Evolutionary conservation across 2,329 filamentous ascomycete genomes (phyloP), one percentile per base, ranked within the genome.

Genomic region (Calonectria hongkongensis): DNA sequence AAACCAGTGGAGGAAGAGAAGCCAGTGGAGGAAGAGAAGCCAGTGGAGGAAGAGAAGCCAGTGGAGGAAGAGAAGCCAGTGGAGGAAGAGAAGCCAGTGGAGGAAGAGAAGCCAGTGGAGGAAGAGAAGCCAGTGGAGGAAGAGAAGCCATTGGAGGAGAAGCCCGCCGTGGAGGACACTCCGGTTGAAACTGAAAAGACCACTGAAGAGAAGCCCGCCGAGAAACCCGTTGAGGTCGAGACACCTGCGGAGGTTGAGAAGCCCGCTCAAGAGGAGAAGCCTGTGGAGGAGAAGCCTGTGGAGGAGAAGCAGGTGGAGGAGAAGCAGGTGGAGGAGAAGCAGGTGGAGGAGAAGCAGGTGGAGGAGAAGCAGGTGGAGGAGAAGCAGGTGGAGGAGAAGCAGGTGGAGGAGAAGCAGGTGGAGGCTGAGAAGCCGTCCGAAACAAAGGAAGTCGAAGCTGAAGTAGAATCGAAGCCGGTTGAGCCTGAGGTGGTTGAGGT

Each of bases 381-480:
- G n/a, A 21, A 25, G 45, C n/a, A 21, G 3, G 45, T 48, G 21
- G 45, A 48, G 4, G 45, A 3, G n/a, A 48, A 48, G n/a, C n/a
- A 4, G 2, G n/a, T 13, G 2, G n/a, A 25, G 3, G n/a, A 48
- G n/a, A 21, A 25, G 45, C n/a, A 21, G 3, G 45, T 48, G 21
- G 45, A 25, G 3, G 13, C 45, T 12, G 45, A 48, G 13, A 48
- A 48, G n/a, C n/a, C 21, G 1, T 10, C 25, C 13, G 47, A 70
- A 33, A 9, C 56, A 30, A 63, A 69, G 54, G 56, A 54, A 43
- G 45, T 21, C 9, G 66, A 51, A 41, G 18, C 43, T 10, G 28
- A 68, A 13, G 33, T 36, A 36, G 33, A 36, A 36, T 36, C 33
- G 41, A 48, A 48, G 21, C 33, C 33, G 10, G 45, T 25, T 7